Percentiles rank a stretch among this genome's conserved stretches.
Conservation (phyloP, 352 stramenopile genomes). For the Saprolegnia diclina region DNA sequence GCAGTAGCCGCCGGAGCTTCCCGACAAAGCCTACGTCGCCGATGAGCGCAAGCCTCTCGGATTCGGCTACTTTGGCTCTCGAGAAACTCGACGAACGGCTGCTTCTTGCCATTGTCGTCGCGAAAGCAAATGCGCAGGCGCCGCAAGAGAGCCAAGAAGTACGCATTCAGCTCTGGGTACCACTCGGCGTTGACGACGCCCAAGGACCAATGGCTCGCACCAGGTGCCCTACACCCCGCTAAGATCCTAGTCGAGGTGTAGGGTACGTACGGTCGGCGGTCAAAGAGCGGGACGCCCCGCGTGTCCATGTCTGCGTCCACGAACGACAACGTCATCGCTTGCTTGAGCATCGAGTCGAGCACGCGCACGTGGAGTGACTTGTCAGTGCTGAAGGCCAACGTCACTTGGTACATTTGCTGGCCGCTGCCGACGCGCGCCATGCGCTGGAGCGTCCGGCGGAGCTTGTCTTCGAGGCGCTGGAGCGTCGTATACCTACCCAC, state of each 20-base stretch:
- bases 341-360: conserved; percentile 1
- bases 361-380: conserved; percentile 12
- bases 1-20: conserved; percentile 1
- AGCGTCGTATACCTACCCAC: conserved; percentile 17
- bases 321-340: conserved; percentile 14
- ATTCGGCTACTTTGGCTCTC: conserved; percentile 19
- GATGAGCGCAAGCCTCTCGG: not conserved
- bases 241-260: not conserved
- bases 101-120: conserved; percentile 22
- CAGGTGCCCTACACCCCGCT: not conserved
- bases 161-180: conserved; percentile 22
- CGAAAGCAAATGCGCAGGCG: conserved; percentile 9
- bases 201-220: not conserved
- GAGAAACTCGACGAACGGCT: conserved; percentile 14
- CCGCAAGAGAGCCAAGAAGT: conserved; percentile 4
- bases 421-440: conserved; percentile 20
- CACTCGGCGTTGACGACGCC: conserved; percentile 11
- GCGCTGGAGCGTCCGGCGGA: conserved; percentile 6
- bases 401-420: conserved; percentile 23
- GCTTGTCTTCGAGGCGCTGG: not conserved
- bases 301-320: not conserved
- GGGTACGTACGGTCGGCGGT: not conserved
- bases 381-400: not conserved
- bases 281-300: conserved; percentile 13
- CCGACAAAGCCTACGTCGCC: conserved; percentile 14